Conservation (phyloP, 768 basidiomycete species). For the Mycena galopus region DNA sequence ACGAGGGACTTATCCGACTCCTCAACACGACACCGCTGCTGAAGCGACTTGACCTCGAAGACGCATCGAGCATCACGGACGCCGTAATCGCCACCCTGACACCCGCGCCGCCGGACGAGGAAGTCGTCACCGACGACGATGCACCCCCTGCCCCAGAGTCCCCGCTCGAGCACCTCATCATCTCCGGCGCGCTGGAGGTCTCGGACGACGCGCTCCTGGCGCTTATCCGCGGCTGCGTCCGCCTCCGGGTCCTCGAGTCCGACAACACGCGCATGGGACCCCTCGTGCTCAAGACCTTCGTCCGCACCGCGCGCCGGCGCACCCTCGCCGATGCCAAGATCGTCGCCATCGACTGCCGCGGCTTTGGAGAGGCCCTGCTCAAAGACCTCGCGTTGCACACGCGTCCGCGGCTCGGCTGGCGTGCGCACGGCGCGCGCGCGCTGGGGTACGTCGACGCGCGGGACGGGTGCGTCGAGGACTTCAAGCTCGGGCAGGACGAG, state of each 20-base stretch:
- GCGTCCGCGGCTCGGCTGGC: conserved; percentile 81
- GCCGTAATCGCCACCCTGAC: conserved; percentile 76
- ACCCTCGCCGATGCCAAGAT: conserved; percentile 64
- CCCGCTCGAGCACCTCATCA: conserved; percentile 75
- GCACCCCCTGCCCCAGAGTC: conserved; percentile 66
- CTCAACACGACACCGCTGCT: conserved; percentile 79
- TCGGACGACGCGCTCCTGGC: conserved; percentile 72
- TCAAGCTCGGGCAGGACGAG: conserved; percentile 83
- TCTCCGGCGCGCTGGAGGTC: conserved; percentile 77
- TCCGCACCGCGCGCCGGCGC: conserved; percentile 65
- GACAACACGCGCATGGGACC: conserved; percentile 84
- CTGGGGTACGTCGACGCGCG: conserved; percentile 78
- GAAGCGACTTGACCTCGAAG: conserved; percentile 87
- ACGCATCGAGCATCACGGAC: conserved; percentile 82
- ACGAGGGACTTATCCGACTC: conserved; percentile 81
- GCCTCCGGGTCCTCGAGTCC: conserved; percentile 76
- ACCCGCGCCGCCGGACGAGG: conserved; percentile 48
- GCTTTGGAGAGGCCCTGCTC: conserved; percentile 70
- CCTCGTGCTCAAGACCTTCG: conserved; percentile 74
- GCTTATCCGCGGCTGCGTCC: conserved; percentile 74
- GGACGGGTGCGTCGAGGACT: conserved; percentile 72
- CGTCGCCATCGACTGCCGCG: conserved; percentile 83
- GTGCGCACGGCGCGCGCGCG: conserved; percentile 78
- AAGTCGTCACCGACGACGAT: conserved; percentile 23
- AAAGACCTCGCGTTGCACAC: conserved; percentile 71